Base-by-base conservation (phyloP, 1,284 basidiomycete species). In the Chiua sp. region DNA sequence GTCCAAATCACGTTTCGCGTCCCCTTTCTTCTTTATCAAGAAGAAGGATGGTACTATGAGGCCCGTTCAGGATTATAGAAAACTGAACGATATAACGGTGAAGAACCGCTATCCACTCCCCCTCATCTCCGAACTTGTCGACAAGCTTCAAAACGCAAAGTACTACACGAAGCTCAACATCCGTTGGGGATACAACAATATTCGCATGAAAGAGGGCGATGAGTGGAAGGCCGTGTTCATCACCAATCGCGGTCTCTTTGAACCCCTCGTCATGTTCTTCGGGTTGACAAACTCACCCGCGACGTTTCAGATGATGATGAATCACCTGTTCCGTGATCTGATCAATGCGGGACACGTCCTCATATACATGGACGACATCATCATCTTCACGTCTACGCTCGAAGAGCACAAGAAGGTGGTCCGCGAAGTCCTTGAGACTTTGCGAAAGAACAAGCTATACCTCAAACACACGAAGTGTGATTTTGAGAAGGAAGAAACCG, bases 261-360 rank as follows among this genome's bases (percentile, higher is more conserved):
- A 80, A 63, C 77, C 70, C 15, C 42, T 66, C 0, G 75, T 81
- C 2, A 78, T 80, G 75, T 76, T 77, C 39, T 78, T 80, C 49
- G 66, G 76, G 0, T 49, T 77, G 0, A 68, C 61, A 20, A 78
- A 78, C 49, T 68, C 69, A 0, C 76, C 69, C 0, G 62, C 74
- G 0, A 67, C 61, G 0, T 72, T 73, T 46, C 69, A 72, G 48
- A 7, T 3, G 0, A 54, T 70, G n/a, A 72, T 72, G 63, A 66
- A 69, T 30, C 10, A 60, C n/a, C 35, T 60, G 0, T 64, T 70
- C 51, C 0, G 2, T 0, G 63, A 69, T 10, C n/a, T 68, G 4
- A 65, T 70, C 7, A 16, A 35, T 0, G 30, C 53, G 52, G 55
- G 51, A 48, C 49, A 32, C n/a, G 28, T 69, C 0, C 3, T 61